Conservation (phyloP, 306 rosid genomes). For the Nissolia schottii region DNA sequence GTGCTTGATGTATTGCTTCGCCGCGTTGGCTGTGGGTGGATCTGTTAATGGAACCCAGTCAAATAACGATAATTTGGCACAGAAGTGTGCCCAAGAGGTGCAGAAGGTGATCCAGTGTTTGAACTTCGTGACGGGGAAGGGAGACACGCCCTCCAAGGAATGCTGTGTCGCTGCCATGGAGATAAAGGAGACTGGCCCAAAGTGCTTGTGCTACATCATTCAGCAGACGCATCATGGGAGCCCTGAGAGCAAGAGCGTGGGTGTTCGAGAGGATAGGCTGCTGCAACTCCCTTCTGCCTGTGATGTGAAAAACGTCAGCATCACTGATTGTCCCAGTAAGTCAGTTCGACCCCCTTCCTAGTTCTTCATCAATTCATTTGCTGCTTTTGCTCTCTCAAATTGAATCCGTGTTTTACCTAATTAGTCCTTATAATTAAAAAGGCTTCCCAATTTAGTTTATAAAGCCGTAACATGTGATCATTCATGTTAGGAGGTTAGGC, state of each 20-base stretch:
- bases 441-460: too few relatives aligned
- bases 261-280: constrained; percentile 56
- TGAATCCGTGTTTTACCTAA: too few relatives aligned
- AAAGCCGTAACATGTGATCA: too few relatives aligned
- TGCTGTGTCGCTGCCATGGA: constrained; percentile 52
- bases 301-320: constrained; percentile 48
- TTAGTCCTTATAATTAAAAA: too few relatives aligned
- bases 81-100: constrained; percentile 38
- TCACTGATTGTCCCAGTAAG: constrained; percentile 69
- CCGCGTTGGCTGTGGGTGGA: too few relatives aligned
- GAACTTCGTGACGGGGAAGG: constrained; percentile 53
- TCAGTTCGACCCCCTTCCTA: too few relatives aligned
- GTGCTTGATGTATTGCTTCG: too few relatives aligned
- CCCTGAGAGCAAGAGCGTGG: constrained; percentile 41
- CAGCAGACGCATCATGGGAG: constrained; percentile 58
- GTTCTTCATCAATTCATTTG: too few relatives aligned
- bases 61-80: constrained; percentile 8
- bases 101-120: constrained; percentile 53
- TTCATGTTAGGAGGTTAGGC: too few relatives aligned
- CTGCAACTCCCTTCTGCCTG: constrained; percentile 77
- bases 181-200: constrained; percentile 50
- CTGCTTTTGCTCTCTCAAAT: too few relatives aligned
- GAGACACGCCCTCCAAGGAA: constrained; percentile 42
- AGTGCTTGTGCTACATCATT: constrained; percentile 72
- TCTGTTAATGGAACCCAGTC: too few relatives aligned